Base-by-base conservation (phyloP, 208 protist species). In the Acanthamoeba sp. region DNA sequence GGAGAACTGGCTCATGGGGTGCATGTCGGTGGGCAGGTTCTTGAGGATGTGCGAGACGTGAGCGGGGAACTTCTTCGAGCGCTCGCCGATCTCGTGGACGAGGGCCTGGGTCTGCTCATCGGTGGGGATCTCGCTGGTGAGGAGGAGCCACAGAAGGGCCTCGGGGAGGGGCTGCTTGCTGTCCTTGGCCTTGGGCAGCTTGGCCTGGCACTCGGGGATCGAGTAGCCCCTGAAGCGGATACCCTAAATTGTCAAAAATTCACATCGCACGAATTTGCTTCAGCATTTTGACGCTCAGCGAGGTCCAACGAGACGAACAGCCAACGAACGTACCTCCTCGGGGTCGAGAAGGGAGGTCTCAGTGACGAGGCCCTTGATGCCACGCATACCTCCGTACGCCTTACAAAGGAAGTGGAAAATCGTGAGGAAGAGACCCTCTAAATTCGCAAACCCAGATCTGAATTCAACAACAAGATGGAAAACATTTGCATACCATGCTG, bases 271-370 rank as follows among this genome's bases (percentile, higher is more conserved):
- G 22, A 55, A 22, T 18, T 55, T 55, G 48, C 12, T 50, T 50
- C 45, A 50, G 12, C 45, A 12, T 3, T 50, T 50, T 3, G 3
- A 1, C 22, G 40, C 1, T 9, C 3, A 42, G 69, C 38, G 32
- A 34, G n/a, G 34, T 9, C 76, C 10, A 57, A 29, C 24, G 42
- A 32, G 3, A 7, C 18, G 6, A 34, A n/a, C 24, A 45, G 22
- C 9, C 10, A 55, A 0, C 7, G 20, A 29, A 32, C 45, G 14
- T 62, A 97, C 96, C 95, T 99, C 98, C 40, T 98, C 93, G 66
- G 98, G 36, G 93, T 99, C 99, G 4, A 99, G 97, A 34, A 99
- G 97, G 24, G 99, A 99, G 7, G 98, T 99, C 97, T 99, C 99
- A 95, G 98, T 99, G 34, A 99, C 97, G 80, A 99, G 96, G 52